Conservation (phyloP, 495 filamentous ascomycete genomes). For the Parmelia sp. region DNA sequence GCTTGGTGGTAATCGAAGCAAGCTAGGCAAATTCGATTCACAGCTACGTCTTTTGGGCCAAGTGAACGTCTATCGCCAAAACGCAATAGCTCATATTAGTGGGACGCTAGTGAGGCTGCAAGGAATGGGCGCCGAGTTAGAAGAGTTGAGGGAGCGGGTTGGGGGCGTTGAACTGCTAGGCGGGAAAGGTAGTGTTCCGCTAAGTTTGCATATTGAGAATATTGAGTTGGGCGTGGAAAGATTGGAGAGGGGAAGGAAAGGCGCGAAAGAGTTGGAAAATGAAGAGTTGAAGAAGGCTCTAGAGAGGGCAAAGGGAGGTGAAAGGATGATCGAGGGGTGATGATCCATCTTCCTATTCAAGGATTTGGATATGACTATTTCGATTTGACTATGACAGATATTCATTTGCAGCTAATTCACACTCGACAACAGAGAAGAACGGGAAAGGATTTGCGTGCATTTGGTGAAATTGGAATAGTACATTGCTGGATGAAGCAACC, state of each 20-base stretch:
- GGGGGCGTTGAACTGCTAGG: conserved; percentile 51
- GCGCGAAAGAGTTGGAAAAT: conserved; percentile 51
- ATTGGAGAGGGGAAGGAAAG: conserved; percentile 50
- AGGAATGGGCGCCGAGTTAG: conserved; percentile 58
- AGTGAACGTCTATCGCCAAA: conserved; percentile 52
- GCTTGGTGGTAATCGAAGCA: conserved; percentile 55
- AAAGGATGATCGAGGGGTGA: conserved; percentile 19
- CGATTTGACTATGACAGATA: neutral
- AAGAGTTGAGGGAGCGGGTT: conserved; percentile 60
- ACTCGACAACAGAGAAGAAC: neutral
- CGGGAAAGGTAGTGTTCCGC: conserved; percentile 45
- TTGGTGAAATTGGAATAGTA: neutral
- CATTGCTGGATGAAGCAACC: neutral
- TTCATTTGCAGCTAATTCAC: conserved; percentile 11
- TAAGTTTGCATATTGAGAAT: conserved; percentile 62
- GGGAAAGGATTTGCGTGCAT: neutral
- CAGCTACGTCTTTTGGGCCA: conserved; percentile 53
- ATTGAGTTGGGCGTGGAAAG: conserved; percentile 62
- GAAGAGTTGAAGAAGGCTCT: conserved; percentile 48
- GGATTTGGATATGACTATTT: neutral
- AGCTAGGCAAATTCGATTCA: conserved; percentile 47
- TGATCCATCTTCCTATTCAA: neutral
- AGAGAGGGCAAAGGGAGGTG: conserved; percentile 25
- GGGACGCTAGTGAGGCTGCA: conserved; percentile 57
- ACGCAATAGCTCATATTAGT: conserved; percentile 53